These are phyloP conservation scores for Aspergillus nanangensis DNA, from an alignment of 495 filamentous ascomycete genomes.

Conservation along the genomic window DNA sequence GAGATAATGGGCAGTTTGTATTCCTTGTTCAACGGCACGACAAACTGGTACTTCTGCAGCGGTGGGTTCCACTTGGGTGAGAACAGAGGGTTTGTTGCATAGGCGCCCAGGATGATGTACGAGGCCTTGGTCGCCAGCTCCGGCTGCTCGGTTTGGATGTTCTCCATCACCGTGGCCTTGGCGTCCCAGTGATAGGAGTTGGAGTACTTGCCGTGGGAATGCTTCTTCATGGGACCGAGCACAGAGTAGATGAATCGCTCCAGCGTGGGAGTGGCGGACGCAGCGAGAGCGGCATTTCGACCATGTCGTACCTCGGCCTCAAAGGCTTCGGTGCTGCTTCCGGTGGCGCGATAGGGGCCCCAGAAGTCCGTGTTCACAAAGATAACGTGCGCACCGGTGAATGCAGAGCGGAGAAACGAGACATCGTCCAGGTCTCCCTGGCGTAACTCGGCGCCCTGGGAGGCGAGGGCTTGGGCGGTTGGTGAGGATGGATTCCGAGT, in stretches of 20 bases:
- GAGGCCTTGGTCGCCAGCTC: conserved; percentile 25
- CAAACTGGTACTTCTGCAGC: conserved; percentile 19
- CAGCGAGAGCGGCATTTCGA: conserved; percentile 46
- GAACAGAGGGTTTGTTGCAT: conserved; percentile 28
- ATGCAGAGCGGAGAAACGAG: conserved; percentile 36
- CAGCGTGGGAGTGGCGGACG: conserved; percentile 37
- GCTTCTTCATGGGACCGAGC: conserved; percentile 24
- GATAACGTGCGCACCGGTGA: conserved; percentile 43
- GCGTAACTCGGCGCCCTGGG: conserved; percentile 45
- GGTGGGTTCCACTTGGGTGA: conserved; percentile 22
- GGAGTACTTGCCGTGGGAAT: conserved; percentile 33
- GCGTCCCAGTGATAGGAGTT: conserved; percentile 34
- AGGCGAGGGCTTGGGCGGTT: conserved; percentile 29
- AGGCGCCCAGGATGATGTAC: conserved; percentile 28
- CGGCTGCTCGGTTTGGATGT: conserved; percentile 24
- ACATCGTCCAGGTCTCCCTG: conserved; percentile 40
- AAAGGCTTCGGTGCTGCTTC: conserved; percentile 38
- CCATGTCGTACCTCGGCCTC: conserved; percentile 43
- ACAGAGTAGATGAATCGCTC: conserved; percentile 44
- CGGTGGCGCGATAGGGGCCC: conserved; percentile 18
- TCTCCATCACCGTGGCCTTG: conserved; percentile 32
- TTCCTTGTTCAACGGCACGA: conserved; percentile 19
- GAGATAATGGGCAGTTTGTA: conserved; percentile 34
- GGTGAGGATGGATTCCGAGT: conserved; percentile 39
- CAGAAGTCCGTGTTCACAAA: conserved; percentile 54